phyloP scores from a whole-genome alignment of 2,329 filamentous ascomycete species.

The Penicillium brasilianum region DNA sequence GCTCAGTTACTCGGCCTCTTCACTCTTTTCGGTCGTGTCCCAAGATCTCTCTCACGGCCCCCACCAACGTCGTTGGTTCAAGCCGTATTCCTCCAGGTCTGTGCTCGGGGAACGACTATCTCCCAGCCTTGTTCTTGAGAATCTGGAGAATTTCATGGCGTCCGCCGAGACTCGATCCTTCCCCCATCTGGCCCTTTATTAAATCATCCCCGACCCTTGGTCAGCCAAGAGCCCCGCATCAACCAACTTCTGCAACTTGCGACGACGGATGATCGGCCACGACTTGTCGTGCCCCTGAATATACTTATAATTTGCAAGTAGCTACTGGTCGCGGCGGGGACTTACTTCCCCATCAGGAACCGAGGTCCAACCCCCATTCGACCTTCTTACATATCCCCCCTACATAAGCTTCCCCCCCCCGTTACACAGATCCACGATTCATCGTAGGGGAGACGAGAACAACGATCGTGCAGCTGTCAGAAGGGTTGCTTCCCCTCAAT shows the following conservation, averaged over 20 bases:
- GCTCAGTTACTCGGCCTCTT: background rate
- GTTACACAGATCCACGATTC: slow-evolving; percentile 36
- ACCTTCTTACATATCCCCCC: slow-evolving; percentile 2
- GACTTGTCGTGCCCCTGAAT: slow-evolving; percentile 17
- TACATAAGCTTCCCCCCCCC: slow-evolving; percentile 18
- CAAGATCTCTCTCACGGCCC: background rate
- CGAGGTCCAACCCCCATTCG: slow-evolving; percentile 24
- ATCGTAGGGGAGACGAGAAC: slow-evolving; percentile 27
- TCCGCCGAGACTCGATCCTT: slow-evolving; percentile 13
- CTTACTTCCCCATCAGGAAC: slow-evolving; percentile 22
- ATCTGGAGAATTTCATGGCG: background rate
- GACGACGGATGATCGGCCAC: slow-evolving; percentile 25
- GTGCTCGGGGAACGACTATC: background rate
- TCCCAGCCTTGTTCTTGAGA: background rate
- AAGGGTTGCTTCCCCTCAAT: slow-evolving; percentile 7
- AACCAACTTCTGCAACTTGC: slow-evolving; percentile 3
- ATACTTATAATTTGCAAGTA: background rate
- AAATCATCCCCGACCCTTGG: slow-evolving; percentile 7
- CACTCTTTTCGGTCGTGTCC: background rate
- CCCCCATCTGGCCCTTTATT: slow-evolving; percentile 12
- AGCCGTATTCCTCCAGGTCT: background rate
- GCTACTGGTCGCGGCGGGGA: slow-evolving; percentile 17
- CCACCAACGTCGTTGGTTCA: background rate
- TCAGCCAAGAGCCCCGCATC: slow-evolving; percentile 17
- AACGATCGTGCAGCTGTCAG: slow-evolving; percentile 21